Base-by-base conservation (phyloP, 495 filamentous ascomycete genomes). In the Venustampulla echinocandica region DNA sequence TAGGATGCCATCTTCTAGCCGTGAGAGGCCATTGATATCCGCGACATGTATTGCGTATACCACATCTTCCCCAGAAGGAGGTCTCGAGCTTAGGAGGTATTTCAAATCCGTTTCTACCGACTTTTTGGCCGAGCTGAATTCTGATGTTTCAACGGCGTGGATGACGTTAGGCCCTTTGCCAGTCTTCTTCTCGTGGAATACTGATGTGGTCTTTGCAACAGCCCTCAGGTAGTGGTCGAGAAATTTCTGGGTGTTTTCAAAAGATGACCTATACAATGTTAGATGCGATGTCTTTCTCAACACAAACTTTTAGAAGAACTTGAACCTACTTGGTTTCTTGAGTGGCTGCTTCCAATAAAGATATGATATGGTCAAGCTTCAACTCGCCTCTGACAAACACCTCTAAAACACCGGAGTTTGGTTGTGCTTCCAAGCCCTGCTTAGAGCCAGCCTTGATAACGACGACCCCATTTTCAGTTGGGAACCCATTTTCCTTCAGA, bases 21-120 rank as follows among this genome's bases (percentile, higher is more conserved):
- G 39, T n/a, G 51, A 49, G 1, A 54, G 41, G 14, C 51, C 51
- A 33, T 54, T 54, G 21, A 54, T 45, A 37, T 54, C 46, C 4
- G 51, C 46, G 35, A 5, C 44, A 36, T 54, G 51, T 11, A 54
- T 32, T 10, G 51, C 49, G 19, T 45, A 49, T 17, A 53, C 30
- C 11, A 42, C 30, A 21, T 49, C 25, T 19, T 24, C 21, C 10
- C 46, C 46, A 10, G 13, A 2, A 20, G 24, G 17, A 14, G 23
- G 22, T 27, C 23, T 34, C n/a, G 46, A 45, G n/a, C 41, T 22
- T 14, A 54, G 22, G 11, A 54, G 34, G 27, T 37, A 20, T 14
- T 33, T 22, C 17, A 54, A 35, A 32, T 54, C 51, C 35, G 25
- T 54, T 17, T 54, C 42, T 10, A 54, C 35, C 14, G 51, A 45